These are phyloP conservation scores for Phylloporus scabripes DNA, from an alignment of 768 basidiomycete genomes.

Conservation along the genomic window DNA sequence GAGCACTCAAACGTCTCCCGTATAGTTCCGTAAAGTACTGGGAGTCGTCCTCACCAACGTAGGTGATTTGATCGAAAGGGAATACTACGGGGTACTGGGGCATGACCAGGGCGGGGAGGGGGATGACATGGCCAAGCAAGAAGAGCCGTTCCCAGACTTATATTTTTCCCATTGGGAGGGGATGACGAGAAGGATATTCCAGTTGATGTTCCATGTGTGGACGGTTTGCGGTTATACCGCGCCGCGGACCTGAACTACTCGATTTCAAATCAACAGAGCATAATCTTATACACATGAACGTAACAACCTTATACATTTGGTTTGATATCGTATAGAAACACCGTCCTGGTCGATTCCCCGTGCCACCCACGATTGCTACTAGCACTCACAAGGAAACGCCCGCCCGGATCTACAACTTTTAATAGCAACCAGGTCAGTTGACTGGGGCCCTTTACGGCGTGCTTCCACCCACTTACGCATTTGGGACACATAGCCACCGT, in stretches of 20 bases:
- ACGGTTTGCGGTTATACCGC: slow-evolving; percentile 28
- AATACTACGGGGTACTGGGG: slow-evolving; percentile 31
- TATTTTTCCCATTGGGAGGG: slow-evolving; percentile 26
- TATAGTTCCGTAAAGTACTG: slow-evolving; percentile 50
- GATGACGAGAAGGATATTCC: slow-evolving; percentile 31
- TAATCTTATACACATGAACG: slow-evolving; percentile 23
- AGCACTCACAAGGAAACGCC: slow-evolving; percentile 81
- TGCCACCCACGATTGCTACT: slow-evolving; percentile 94
- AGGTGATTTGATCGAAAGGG: slow-evolving; percentile 33
- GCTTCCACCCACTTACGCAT: slow-evolving; percentile 65
- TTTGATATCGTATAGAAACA: slow-evolving; percentile 88
- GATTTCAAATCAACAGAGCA: slow-evolving; percentile 28
- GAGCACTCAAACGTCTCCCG: slow-evolving; percentile 49
- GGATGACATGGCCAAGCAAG: slow-evolving; percentile 18
- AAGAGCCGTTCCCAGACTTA: slow-evolving; percentile 22
- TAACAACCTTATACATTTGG: slow-evolving; percentile 32
- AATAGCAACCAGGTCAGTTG: slow-evolving; percentile 18
- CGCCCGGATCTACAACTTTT: slow-evolving; percentile 80
- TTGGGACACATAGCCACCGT: slow-evolving; percentile 89
- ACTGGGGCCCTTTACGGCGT: slow-evolving; percentile 11
- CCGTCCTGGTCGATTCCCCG: slow-evolving; percentile 84
- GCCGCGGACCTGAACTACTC: slow-evolving; percentile 25
- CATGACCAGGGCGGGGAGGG: slow-evolving; percentile 17
- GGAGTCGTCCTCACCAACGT: slow-evolving; percentile 41
- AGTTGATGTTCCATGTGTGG: slow-evolving; percentile 20